Evolutionary conservation across 2,329 filamentous ascomycete genomes (phyloP).

Genomic region (Fusarium brevicatenulatum): DNA sequence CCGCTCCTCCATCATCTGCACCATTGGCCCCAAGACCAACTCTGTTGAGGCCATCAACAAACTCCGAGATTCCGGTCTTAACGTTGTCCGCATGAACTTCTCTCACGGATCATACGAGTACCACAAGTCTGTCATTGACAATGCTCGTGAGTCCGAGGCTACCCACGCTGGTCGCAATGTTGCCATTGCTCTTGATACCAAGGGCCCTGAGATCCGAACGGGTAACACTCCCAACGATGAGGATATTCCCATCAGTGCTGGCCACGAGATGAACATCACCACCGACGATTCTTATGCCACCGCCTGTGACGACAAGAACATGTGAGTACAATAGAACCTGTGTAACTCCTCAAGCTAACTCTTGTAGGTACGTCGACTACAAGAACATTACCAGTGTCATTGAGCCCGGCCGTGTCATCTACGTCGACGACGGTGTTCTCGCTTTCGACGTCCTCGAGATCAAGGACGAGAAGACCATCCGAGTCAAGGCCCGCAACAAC

Average conservation of each 20-base stretch:
- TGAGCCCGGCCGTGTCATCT: constrained; percentile 88
- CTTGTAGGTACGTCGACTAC: constrained; percentile 89
- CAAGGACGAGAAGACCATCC: constrained; percentile 87
- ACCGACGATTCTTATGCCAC: constrained; percentile 94
- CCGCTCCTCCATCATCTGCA: constrained; percentile 98
- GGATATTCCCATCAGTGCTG: constrained; percentile 87
- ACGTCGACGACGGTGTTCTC: constrained; percentile 97
- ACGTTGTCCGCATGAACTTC: constrained; percentile 99
- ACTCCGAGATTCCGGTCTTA: constrained; percentile 89
- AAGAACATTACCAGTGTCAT: constrained; percentile 99
- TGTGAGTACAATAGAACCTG: constrained; percentile 68
- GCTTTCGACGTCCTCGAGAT: constrained; percentile 94
- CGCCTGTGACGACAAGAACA: constrained; percentile 87
- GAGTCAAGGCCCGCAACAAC: constrained; percentile 91
- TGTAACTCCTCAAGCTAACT: constrained; percentile 4
- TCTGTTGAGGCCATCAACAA: constrained; percentile 96
- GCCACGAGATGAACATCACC: constrained; percentile 91
- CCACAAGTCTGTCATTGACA: constrained; percentile 97
- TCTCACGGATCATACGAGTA: constrained; percentile 86
- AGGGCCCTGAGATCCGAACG: constrained; percentile 71
- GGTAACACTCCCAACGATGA: constrained; percentile 82
- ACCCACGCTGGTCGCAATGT: constrained; percentile 83
- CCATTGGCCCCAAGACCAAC: constrained; percentile 99
- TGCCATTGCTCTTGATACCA: constrained; percentile 89
- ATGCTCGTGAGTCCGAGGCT: constrained; percentile 87